Base-by-base conservation (phyloP, 257 asterid species). In the Forsythia viridissima region DNA sequence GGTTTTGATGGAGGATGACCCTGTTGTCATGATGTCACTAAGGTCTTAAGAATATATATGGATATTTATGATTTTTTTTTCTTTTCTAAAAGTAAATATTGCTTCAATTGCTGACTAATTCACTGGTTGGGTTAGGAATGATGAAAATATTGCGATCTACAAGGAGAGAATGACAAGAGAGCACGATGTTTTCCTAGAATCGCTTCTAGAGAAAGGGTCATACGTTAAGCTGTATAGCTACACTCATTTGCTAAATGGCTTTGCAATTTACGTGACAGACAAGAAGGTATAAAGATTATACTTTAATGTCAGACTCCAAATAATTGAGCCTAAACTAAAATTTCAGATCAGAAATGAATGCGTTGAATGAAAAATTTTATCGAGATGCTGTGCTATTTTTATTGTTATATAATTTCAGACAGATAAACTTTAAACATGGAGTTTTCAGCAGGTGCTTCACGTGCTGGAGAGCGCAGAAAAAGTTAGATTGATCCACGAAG, bases 191-290 rank as follows among this genome's bases (percentile, higher is more conserved):
- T 88, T 92, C 81, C 90, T 90, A 38, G 80, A 82, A 81, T 89
- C 92, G 7, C 79, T 82, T 12, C 82, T 89, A 10, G 82, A 69
- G 21, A 73, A 77, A 77, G 84, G 84, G 65, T 84, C 85, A 39
- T 88, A 90, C 76, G 67, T 82, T 74, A 90, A 90, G 78, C 72
- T 89, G 68, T 90, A 90, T 76, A 90, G 97, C 89, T 92, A 86
- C 79, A 86, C 93, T 70, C 91, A 90, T 84, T 81, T 89, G 80
- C 76, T 90, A 16, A 90, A 90, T 77, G 97, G 95, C 76, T 92
- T 87, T 75, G 90, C 93, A 57, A 79, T 90, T 74, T 79, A 90
- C 80, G 82, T 84, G 44, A 77, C 82, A 7, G 80, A 77, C 36
- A 78, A 84, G 42, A 78, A 86, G 88, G 94, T 88, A 30, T 1